Evolutionary conservation across 2,329 filamentous ascomycete species (phyloP), one percentile per base, ranked within the genome.

Genomic region (Penicillium carneum): DNA sequence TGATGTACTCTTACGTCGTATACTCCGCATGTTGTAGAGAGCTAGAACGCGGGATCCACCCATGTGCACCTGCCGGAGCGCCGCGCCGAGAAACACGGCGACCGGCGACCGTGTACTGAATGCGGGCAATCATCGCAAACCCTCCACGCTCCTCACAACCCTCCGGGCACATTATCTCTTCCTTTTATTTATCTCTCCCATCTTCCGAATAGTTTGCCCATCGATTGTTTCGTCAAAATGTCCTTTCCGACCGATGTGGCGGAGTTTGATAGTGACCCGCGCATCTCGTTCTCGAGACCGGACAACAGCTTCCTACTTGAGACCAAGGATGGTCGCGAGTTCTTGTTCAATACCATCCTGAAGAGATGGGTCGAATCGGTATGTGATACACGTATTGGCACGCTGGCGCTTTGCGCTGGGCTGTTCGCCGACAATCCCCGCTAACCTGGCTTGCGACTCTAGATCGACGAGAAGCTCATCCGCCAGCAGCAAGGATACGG

Each of bases 231-330:
- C 3, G 7, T 43, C 18, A 51, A 36, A 42, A 76, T 76, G 74
- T 59, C 66, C 34, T 86, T 86, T 63, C 84, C 84, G 18, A 76
- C 76, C 59, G 79, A 91, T 59, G 83, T 85, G 14, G 83, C 86
- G 59, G 85, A 90, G 49, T 96, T 96, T 74, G 88, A 90, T 70
- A 81, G 81, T 61, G 93, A 97, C 74, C 86, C 91, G 31, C 90
- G 93, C 69, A 91, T 97, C 72, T 94, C 92, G 6, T 96, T 90
- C 80, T 94, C 91, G n/a, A 90, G 87, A 74, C 83, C 92, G 63
- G 90, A 94, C 77, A 84, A 87, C 72, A 94, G 92, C 74, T 94
- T 89, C 80, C 86, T 95, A 55, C 87, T 95, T 8, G 93, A 96
- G 63, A 90, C 91, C 59, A 91, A 93, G 49, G 88, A 95, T 74